Base-by-base conservation (phyloP, 2,329 filamentous ascomycete species). In the Sarocladium oryzae region DNA sequence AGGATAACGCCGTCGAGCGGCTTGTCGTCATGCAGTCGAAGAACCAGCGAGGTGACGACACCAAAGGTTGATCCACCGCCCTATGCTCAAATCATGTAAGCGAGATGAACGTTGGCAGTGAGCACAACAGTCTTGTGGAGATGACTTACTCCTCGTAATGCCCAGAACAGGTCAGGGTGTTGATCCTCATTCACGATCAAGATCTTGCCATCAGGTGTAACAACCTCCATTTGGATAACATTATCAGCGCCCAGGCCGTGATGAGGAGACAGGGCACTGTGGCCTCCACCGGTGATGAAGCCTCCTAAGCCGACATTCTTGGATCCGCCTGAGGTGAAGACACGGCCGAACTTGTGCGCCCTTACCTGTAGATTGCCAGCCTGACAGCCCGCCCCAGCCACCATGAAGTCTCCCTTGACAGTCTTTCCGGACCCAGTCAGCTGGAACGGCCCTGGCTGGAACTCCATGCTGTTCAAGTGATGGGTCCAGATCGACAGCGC, bases 41-140 rank as follows among this genome's bases (percentile, higher is more conserved):
- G 71, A 18, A 74, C 63, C 1, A 77, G 80, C 52, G 77, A 80
- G 1, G 73, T 75, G 20, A 85, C 71, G 2, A 85, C 70, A 0
- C 78, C 81, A 58, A 82, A 86, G 0, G 79, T 84, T 18, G 75
- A 77, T 2, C 78, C 79, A 2, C 80, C 79, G 5, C 79, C 79
- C 75, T 77, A 35, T 16, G 6, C n/a, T n/a, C n/a, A 35, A 9
- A 15, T n/a, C 13, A 9, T 20, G 11, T 53, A 13, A 8, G 30
- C 9, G 20, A 40, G 7, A 8, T 16, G 36, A 13, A 21, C 15
- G 15, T n/a, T 18, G 15, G n/a, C 3, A 30, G 8, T 45, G 0
- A 20, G 7, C 4, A 15, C 9, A 21, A n/a, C 10, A 21, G 2
- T 20, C 16, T 30, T 26, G 36, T n/a, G 21, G 38, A 15, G 21